Conservation (phyloP, 2,329 filamentous ascomycete species). For the Gnomoniopsis sp. region DNA sequence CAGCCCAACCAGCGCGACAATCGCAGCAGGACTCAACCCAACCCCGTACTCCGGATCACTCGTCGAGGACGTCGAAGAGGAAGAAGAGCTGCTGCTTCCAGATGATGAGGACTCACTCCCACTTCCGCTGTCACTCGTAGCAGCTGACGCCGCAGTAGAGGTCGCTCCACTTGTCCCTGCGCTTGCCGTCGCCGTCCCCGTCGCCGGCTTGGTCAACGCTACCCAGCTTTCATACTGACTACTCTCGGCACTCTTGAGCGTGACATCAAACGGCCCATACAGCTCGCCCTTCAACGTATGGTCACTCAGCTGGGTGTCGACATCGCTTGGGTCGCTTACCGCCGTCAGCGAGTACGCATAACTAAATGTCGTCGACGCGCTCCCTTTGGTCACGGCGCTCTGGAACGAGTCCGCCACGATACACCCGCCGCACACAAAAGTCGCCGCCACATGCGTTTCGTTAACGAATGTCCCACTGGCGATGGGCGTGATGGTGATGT, state of each 20-base stretch:
- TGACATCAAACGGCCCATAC: slow-evolving; percentile 16
- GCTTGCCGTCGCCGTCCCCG: background rate
- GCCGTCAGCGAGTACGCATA: slow-evolving; percentile 17
- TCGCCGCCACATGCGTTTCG: slow-evolving; percentile 49
- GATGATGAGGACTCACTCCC: background rate
- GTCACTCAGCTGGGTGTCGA: slow-evolving; percentile 13
- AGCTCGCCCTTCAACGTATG: slow-evolving; percentile 18
- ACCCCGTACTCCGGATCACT: background rate
- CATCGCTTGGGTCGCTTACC: slow-evolving; percentile 14
- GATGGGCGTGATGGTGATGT: slow-evolving; percentile 40
- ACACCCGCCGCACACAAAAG: slow-evolving; percentile 49
- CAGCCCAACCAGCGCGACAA: slow-evolving; percentile 4
- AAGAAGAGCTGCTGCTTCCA: no score
- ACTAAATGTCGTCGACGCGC: slow-evolving; percentile 10
- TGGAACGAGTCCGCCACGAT: slow-evolving; percentile 29
- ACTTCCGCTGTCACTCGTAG: background rate
- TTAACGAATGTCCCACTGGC: slow-evolving; percentile 50
- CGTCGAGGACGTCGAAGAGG: slow-evolving; percentile 2
- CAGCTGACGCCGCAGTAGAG: background rate
- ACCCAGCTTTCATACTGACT: slow-evolving; percentile 14
- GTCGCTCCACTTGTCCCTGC: slow-evolving; percentile 1
- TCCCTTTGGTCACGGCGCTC: background rate
- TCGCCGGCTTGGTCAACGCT: slow-evolving; percentile 5
- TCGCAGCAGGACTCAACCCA: slow-evolving; percentile 2
- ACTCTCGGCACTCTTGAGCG: slow-evolving; percentile 13